A percentile compares a stretch with the other conserved stretches of the same genome.
phyloP scores from a whole-genome alignment of 2,329 filamentous ascomycete species.

The Leptographium wingfieldii region DNA sequence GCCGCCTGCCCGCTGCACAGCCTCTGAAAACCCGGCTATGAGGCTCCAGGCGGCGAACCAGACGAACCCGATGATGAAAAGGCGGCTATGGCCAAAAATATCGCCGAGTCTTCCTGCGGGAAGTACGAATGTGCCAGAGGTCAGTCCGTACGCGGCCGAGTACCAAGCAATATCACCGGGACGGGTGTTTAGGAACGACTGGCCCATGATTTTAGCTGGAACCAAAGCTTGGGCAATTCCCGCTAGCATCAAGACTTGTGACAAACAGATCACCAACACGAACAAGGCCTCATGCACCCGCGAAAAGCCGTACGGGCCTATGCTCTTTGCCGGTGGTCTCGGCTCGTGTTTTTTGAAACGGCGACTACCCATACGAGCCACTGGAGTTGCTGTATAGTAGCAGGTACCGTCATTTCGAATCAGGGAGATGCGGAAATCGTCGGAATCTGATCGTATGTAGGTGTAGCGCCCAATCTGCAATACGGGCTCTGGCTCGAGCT shows the following conservation, averaged over 20 bases:
- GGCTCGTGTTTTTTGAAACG: neutral
- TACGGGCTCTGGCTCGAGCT: constrained; percentile 11
- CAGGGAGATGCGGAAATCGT: constrained; percentile 9
- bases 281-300: constrained; percentile 22
- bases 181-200: constrained; percentile 29
- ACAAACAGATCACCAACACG: constrained; percentile 25
- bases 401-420: constrained; percentile 8
- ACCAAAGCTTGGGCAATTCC: constrained; percentile 35
- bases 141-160: constrained; percentile 43
- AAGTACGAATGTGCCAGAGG: constrained; percentile 44
- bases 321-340: neutral
- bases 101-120: constrained; percentile 44
- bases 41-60: constrained; percentile 44
- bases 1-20: constrained; percentile 9
- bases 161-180: constrained; percentile 40
- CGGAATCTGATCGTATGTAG: constrained; percentile 14
- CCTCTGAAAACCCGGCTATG: constrained; percentile 28
- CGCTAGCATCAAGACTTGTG: constrained; percentile 33
- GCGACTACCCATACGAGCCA: neutral
- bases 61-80: constrained; percentile 39
- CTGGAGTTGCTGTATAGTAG: constrained; percentile 3
- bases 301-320: constrained; percentile 14
- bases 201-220: constrained; percentile 34
- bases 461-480: constrained; percentile 15
- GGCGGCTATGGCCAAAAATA: constrained; percentile 41